phyloP scores from a whole-genome alignment of 495 filamentous ascomycete genomes.

The Penicillium canariense region DNA sequence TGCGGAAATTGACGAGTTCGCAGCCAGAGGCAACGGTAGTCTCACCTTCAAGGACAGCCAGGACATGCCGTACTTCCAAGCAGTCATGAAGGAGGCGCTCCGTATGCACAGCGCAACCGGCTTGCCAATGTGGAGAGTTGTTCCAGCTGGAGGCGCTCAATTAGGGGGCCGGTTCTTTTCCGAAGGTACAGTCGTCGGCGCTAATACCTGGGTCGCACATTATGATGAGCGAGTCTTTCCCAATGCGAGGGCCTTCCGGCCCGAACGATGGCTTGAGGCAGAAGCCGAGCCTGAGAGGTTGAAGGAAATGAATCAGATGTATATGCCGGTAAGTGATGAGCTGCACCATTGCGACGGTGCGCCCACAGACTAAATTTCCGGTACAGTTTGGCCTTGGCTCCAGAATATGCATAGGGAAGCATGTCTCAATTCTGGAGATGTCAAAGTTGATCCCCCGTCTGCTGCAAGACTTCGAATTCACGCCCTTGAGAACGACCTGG shows the following conservation, averaged over 20 bases:
- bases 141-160: slow-evolving; percentile 40
- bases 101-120: slow-evolving; percentile 42
- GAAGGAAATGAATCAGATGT: slow-evolving; percentile 43
- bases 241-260: slow-evolving; percentile 31
- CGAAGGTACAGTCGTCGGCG: slow-evolving; percentile 49
- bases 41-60: slow-evolving; percentile 51
- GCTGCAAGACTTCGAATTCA: slow-evolving; percentile 43
- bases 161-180: slow-evolving; percentile 38
- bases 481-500: slow-evolving; percentile 32
- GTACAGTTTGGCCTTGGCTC: slow-evolving; percentile 47
- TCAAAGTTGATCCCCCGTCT: slow-evolving; percentile 48
- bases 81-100: slow-evolving; percentile 47
- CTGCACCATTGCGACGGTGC: not conserved
- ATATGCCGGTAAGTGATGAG: slow-evolving; percentile 36
- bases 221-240: slow-evolving; percentile 47
- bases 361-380: not conserved
- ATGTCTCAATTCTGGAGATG: slow-evolving; percentile 49
- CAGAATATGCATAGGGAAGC: slow-evolving; percentile 47
- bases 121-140: slow-evolving; percentile 37
- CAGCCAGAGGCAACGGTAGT: slow-evolving; percentile 21
- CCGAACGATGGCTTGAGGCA: slow-evolving; percentile 40
- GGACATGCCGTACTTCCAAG: slow-evolving; percentile 48
- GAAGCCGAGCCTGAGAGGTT: slow-evolving; percentile 28
- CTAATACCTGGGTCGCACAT: slow-evolving; percentile 54
- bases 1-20: slow-evolving; percentile 43